Percentiles rank a stretch among this genome's conserved stretches.
phyloP scores from a whole-genome alignment of 1,139 yeast species.

The Magnusiomyces sp. region DNA sequence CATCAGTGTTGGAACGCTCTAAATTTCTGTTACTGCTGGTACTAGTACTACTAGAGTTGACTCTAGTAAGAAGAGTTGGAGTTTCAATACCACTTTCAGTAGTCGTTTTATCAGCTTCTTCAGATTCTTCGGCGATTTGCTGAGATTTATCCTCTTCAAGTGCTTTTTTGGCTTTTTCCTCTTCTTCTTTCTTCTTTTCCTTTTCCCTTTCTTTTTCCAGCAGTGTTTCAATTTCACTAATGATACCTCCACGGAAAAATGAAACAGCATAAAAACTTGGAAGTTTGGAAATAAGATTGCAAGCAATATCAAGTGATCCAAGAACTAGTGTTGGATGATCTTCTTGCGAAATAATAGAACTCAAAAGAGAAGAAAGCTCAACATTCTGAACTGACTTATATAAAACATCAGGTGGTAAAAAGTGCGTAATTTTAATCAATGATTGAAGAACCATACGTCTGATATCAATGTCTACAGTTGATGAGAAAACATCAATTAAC shows the following conservation, averaged over 20 bases:
- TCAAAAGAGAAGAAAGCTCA: slow-evolving; percentile 40
- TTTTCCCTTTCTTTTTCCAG: slow-evolving; percentile 10
- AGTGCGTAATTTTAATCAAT: slow-evolving; percentile 44
- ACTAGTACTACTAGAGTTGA: no score
- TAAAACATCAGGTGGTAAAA: slow-evolving; percentile 23
- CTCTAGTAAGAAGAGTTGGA: no score
- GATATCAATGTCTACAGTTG: slow-evolving; percentile 62
- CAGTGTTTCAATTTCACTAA: slow-evolving; percentile 40
- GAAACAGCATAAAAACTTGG: slow-evolving; percentile 39
- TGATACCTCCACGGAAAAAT: slow-evolving; percentile 67
- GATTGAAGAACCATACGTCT: slow-evolving; percentile 54
- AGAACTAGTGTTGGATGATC: slow-evolving; percentile 37
- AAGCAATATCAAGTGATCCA: slow-evolving; percentile 47
- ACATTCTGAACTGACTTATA: slow-evolving; percentile 22
- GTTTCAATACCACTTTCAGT: no score
- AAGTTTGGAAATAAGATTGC: slow-evolving; percentile 38
- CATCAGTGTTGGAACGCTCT: background rate
- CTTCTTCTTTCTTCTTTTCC: slow-evolving; percentile 6
- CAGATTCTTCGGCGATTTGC: no score
- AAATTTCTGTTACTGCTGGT: background rate
- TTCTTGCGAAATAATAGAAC: slow-evolving; percentile 60
- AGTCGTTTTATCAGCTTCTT: no score
- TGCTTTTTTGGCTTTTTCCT: slow-evolving; percentile 5
- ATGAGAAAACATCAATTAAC: slow-evolving; percentile 62
- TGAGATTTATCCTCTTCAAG: slow-evolving; percentile 2